A percentile compares a stretch with the other conserved stretches of the same genome.
Conservation (phyloP, 2,329 filamentous ascomycete species). For the Trichoderma atrobrunneum region DNA sequence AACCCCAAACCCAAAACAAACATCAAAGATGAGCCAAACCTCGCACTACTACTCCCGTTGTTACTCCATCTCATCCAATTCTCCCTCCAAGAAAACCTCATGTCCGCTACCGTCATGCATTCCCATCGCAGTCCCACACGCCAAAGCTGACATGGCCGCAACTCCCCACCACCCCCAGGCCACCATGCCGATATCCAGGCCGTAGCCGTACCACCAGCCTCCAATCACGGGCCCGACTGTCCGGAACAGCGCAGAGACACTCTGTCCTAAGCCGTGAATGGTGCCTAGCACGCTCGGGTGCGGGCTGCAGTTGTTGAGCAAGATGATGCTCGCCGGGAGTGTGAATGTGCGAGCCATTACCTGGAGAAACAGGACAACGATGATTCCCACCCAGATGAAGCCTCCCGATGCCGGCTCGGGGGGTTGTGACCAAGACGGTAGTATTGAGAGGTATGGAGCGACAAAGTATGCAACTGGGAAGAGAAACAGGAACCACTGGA, state of each 20-base stretch:
- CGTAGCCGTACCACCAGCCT: constrained; percentile 47
- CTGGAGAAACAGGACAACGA: constrained; percentile 63
- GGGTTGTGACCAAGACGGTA: constrained; percentile 49
- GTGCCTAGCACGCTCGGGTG: constrained; percentile 58
- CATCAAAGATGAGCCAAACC: neutral
- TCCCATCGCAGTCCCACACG: constrained; percentile 55
- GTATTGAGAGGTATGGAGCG: constrained; percentile 63
- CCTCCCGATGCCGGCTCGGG: constrained; percentile 46
- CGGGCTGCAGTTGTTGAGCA: constrained; percentile 60
- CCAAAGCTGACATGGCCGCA: constrained; percentile 51
- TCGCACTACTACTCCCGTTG: neutral
- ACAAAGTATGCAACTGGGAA: constrained; percentile 67
- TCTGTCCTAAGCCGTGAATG: constrained; percentile 53
- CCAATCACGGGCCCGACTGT: constrained; percentile 41
- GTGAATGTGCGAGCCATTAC: constrained; percentile 71
- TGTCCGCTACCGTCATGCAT: constrained; percentile 65
- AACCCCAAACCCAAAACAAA: neutral
- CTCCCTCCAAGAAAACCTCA: constrained; percentile 51
- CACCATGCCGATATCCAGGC: constrained; percentile 45
- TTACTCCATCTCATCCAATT: constrained; percentile 33
- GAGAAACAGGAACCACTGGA: constrained; percentile 61
- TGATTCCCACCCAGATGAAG: constrained; percentile 59
- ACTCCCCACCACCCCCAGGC: constrained; percentile 48
- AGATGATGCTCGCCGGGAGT: constrained; percentile 55
- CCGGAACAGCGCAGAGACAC: constrained; percentile 48